Conservation (phyloP, 2,329 filamentous ascomycete species). For the Neonectria faginata region DNA sequence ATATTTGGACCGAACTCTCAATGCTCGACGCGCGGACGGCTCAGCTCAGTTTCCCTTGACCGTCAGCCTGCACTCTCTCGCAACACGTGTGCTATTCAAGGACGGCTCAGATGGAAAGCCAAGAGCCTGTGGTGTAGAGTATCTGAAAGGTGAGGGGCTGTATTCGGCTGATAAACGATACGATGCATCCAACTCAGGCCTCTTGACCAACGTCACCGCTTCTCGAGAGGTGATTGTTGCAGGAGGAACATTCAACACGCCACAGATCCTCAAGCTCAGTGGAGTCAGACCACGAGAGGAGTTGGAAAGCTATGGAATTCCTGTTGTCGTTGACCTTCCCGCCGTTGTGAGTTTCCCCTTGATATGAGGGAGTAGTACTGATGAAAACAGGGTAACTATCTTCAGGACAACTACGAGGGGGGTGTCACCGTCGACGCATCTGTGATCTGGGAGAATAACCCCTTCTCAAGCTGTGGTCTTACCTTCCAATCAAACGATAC, state of each 20-base stretch:
- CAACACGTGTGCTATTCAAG: slow-evolving; percentile 52
- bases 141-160: slow-evolving; percentile 53
- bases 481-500: slow-evolving; percentile 43
- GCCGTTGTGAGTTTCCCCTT: slow-evolving; percentile 44
- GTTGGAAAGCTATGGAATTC: slow-evolving; percentile 51
- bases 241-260: slow-evolving; percentile 41
- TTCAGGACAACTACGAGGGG: slow-evolving; percentile 47
- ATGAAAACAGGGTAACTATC: slow-evolving; percentile 31
- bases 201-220: slow-evolving; percentile 28
- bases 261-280: slow-evolving; percentile 63
- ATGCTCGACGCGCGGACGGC: slow-evolving; percentile 57
- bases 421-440: slow-evolving; percentile 37
- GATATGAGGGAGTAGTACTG: neutral
- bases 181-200: slow-evolving; percentile 24
- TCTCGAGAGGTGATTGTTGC: slow-evolving; percentile 40
- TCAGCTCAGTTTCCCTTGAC: slow-evolving; percentile 60
- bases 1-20: slow-evolving; percentile 38
- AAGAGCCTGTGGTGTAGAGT: slow-evolving; percentile 47
- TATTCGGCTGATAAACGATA: slow-evolving; percentile 54
- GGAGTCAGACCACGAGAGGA: slow-evolving; percentile 58
- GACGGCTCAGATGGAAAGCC: slow-evolving; percentile 19
- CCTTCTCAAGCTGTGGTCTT: slow-evolving; percentile 24
- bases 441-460: slow-evolving; percentile 33
- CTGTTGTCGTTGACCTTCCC: slow-evolving; percentile 63
- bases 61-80: slow-evolving; percentile 51